phyloP scores from a whole-genome alignment of 73 alveolate species.

The Paramecium tetraurelia region DNA sequence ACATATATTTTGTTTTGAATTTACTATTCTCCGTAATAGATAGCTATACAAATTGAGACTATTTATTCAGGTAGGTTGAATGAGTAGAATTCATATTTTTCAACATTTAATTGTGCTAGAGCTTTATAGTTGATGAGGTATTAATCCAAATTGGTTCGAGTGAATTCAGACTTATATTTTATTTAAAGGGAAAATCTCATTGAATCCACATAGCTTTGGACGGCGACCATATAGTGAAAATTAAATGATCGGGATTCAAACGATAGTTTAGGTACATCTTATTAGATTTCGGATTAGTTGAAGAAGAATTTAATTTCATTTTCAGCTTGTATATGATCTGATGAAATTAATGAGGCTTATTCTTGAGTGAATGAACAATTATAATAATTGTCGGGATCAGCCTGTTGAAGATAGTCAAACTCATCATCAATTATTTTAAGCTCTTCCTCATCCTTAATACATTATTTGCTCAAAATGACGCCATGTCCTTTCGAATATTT shows the following conservation, averaged over 20 bases:
- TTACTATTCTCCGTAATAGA: neutral
- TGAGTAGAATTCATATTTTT: too few relatives aligned
- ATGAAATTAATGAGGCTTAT: neutral
- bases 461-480: neutral
- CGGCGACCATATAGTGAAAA: neutral
- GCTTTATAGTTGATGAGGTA: too few relatives aligned
- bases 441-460: neutral
- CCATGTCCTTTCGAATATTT: neutral
- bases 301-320: neutral
- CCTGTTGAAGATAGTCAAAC: neutral
- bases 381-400: neutral
- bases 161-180: too few relatives aligned
- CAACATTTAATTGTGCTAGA: neutral
- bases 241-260: neutral
- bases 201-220: neutral
- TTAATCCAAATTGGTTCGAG: too few relatives aligned
- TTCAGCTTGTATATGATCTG: too few relatives aligned
- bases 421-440: neutral
- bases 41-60: neutral
- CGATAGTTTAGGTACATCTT: neutral
- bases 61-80: neutral
- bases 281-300: neutral
- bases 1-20: too few relatives aligned
- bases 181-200: neutral
- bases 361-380: conserved; percentile 10